Conservation (phyloP, 164 flowering plant genomes). For the Annona squamosa region DNA sequence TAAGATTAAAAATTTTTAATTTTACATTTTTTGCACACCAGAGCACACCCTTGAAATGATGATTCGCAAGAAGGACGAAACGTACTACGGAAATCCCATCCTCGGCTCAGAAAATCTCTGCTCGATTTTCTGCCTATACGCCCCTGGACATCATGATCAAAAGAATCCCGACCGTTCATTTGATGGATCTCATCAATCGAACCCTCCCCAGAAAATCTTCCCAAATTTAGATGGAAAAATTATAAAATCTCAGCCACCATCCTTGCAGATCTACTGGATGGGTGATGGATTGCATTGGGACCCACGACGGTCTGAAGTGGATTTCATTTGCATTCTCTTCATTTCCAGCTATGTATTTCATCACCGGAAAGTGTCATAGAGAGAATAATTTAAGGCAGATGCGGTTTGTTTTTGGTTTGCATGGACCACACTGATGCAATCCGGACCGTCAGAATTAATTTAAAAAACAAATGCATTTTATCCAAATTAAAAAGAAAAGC, state of each 20-base stretch:
- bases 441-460: not conserved
- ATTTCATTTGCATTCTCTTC: not conserved
- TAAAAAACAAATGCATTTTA: too few relatives aligned
- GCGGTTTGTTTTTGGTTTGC: not conserved
- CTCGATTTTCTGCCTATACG: not conserved
- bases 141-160: not conserved
- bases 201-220: not conserved
- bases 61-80: too few relatives aligned
- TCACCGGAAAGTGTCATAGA: too few relatives aligned
- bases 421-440: not conserved
- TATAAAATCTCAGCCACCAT: not conserved
- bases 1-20: too few relatives aligned
- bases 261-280: too few relatives aligned
- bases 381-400: not conserved
- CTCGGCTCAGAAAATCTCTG: too few relatives aligned
- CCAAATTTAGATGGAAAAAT: not conserved
- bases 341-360: too few relatives aligned
- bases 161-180: not conserved
- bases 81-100: too few relatives aligned
- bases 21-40: too few relatives aligned
- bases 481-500: too few relatives aligned
- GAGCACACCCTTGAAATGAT: too few relatives aligned
- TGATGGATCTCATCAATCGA: not conserved
- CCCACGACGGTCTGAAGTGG: not conserved
- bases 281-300: too few relatives aligned